Evolutionary conservation across 164 flowering plant genomes (phyloP), one percentile per base, ranked within the genome.

Genomic region (Kalanchoe fedtschenkoi): DNA sequence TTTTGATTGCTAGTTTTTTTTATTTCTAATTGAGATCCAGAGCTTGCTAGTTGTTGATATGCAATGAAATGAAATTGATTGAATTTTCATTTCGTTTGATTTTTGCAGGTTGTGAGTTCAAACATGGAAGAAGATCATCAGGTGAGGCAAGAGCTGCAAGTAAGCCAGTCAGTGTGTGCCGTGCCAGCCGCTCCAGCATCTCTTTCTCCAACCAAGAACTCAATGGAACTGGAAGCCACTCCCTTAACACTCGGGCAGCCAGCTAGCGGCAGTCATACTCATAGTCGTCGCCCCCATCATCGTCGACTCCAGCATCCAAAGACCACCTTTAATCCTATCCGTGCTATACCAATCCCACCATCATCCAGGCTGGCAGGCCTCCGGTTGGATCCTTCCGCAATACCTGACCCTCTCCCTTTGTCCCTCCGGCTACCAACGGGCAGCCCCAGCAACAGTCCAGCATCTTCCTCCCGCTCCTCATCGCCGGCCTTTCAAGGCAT

Each of bases 321-420:
- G 4, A 39, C 5, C 16, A 19, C 0, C 21, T 22, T 16, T 28
- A 8, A 8, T 42, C 53, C 43, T 6, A 26, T 66, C 1, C 81
- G 80, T 39, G 78, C 82, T 19, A 70, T 68, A 26, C 81, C 87
- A 1, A 14, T 78, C 39, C 80, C 90, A 34, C 83, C 85, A 7
- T 69, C 82, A 6, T 66, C 87, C 8, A 77, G 83, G 66, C 71
- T 87, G 78, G 78, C 79, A 3, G 66, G 68, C 54, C 80, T 85
- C 6, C 73, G 79, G 60, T 61, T 87, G 60, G 81, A 78, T 70
- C 61, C 75, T 63, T 64, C 65, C 42, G 54, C 77, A 8, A 38
- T 55, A 19, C 47, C 19, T 24, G 74, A 77, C 17, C 62, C 67
- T 1, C 60, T 69, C 43, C 76, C 80, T 22, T 41, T 83, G 21